Evolutionary conservation across 805 yeast genomes (phyloP).

Genomic region (Candida xyloterini): DNA sequence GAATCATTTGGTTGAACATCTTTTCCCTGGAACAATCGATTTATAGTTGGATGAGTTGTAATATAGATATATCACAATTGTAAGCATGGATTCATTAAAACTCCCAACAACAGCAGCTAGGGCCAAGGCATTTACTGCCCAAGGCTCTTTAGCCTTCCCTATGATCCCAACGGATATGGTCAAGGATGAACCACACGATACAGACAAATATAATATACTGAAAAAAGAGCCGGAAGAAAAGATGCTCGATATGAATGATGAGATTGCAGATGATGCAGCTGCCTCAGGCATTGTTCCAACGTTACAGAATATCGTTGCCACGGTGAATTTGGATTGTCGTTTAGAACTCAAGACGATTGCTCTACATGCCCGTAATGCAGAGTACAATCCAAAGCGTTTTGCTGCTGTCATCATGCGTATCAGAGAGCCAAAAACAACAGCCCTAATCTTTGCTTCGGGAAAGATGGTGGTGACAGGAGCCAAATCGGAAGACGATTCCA

Average conservation of each 20-base stretch:
- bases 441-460: constrained; percentile 96
- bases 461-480: constrained; percentile 99
- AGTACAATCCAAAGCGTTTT: constrained; percentile 96
- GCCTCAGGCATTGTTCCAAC: constrained; percentile 97
- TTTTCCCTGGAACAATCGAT: constrained; percentile 19
- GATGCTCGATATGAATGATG: constrained; percentile 32
- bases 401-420: constrained; percentile 99
- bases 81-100: constrained; percentile 64
- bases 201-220: constrained; percentile 2
- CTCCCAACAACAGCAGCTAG: constrained; percentile 76
- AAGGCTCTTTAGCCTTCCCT: constrained; percentile 62
- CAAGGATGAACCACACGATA: constrained; percentile 18
- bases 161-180: constrained; percentile 39
- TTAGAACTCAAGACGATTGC: constrained; percentile 96
- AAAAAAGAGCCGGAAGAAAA: constrained; percentile 28
- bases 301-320: constrained; percentile 92
- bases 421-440: constrained; percentile 97
- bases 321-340: constrained; percentile 94
- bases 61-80: constrained; percentile 14
- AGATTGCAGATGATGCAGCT: constrained; percentile 54
- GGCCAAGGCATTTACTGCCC: constrained; percentile 70
- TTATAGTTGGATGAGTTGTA: constrained; percentile 19
- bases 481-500: constrained; percentile 97
- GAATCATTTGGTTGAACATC: constrained; percentile 31
- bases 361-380: constrained; percentile 97